Evolutionary conservation across 208 protist species (phyloP).

Genomic region (Crithidia bombi): DNA sequence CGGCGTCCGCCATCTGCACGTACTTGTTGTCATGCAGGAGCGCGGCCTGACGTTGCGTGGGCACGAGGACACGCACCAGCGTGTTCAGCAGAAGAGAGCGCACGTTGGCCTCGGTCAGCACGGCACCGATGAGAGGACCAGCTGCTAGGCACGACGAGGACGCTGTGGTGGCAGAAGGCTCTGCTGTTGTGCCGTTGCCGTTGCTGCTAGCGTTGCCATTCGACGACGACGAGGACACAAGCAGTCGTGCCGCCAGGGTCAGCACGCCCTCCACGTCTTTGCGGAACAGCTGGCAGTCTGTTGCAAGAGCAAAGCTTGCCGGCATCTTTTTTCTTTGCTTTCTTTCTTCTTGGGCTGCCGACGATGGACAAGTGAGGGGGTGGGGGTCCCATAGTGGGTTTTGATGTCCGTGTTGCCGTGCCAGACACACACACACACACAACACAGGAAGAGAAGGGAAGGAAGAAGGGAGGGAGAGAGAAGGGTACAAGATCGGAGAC

Average conservation of each 20-base stretch:
- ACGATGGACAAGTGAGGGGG: too few species aligned
- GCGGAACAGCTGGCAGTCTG: slow-evolving; percentile 62
- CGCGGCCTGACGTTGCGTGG: slow-evolving; percentile 40
- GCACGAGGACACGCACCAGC: slow-evolving; percentile 67
- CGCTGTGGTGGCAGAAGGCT: background rate
- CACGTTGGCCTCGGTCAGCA: slow-evolving; percentile 55
- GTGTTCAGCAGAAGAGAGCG: slow-evolving; percentile 50
- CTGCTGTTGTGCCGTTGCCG: background rate
- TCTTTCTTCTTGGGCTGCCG: too few species aligned
- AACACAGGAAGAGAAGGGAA: slow-evolving; percentile 19
- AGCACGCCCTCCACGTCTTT: slow-evolving; percentile 68
- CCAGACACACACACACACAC: slow-evolving; percentile 1
- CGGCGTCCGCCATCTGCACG: slow-evolving; percentile 31
- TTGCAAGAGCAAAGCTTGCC: slow-evolving; percentile 49
- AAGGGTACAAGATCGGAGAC: background rate
- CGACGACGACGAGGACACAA: slow-evolving; percentile 7
- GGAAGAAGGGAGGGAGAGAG: background rate
- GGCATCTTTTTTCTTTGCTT: slow-evolving; percentile 35
- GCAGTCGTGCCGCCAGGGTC: slow-evolving; percentile 38
- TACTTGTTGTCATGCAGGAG: slow-evolving; percentile 63
- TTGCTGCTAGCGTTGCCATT: background rate
- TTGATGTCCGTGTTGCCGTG: background rate
- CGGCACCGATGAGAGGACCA: slow-evolving; percentile 21
- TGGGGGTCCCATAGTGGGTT: too few species aligned
- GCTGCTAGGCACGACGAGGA: slow-evolving; percentile 13